Percentiles rank a stretch among this genome's conserved stretches.
These are phyloP conservation scores for Alternaria brassicae DNA, from an alignment of 2,329 filamentous ascomycete genomes.

Conservation along the genomic window DNA sequence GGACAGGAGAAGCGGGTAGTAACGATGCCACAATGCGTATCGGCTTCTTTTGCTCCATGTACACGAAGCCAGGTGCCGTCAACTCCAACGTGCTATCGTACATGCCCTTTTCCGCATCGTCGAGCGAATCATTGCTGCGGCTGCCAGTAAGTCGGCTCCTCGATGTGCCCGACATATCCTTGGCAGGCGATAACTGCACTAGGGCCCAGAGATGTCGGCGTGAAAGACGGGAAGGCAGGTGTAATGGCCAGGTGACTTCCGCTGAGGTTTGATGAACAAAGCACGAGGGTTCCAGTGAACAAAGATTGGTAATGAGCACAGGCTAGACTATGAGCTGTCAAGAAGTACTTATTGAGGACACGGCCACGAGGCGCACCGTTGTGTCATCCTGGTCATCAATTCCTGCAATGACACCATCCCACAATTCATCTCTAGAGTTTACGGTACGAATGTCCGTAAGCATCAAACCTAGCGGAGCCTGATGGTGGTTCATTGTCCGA, in stretches of 20 bases:
- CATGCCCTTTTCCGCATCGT: constrained; percentile 46
- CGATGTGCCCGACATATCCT: constrained; percentile 35
- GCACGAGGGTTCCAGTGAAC: constrained; percentile 5
- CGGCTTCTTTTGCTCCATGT: constrained; percentile 26
- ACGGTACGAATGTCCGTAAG: constrained; percentile 17
- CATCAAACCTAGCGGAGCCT: constrained; percentile 7
- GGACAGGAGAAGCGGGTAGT: constrained; percentile 37
- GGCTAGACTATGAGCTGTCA: constrained; percentile 9
- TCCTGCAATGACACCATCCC: constrained; percentile 12
- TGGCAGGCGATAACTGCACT: constrained; percentile 2
- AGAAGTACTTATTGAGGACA: constrained; percentile 25
- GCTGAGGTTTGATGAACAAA: background rate
- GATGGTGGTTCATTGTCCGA: constrained; percentile 12
- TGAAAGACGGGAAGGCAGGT: background rate
- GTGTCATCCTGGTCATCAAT: constrained; percentile 12
- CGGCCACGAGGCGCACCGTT: background rate
- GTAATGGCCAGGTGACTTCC: background rate
- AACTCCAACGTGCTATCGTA: constrained; percentile 34
- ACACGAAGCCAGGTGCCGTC: constrained; percentile 39
- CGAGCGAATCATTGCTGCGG: constrained; percentile 34
- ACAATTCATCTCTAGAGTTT: constrained; percentile 18
- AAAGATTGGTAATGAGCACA: constrained; percentile 20
- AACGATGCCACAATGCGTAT: constrained; percentile 19
- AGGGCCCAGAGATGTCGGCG: background rate
- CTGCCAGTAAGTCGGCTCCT: constrained; percentile 21